Conservation (phyloP, 345 rosid species). For the Noccaea bulbosa region DNA sequence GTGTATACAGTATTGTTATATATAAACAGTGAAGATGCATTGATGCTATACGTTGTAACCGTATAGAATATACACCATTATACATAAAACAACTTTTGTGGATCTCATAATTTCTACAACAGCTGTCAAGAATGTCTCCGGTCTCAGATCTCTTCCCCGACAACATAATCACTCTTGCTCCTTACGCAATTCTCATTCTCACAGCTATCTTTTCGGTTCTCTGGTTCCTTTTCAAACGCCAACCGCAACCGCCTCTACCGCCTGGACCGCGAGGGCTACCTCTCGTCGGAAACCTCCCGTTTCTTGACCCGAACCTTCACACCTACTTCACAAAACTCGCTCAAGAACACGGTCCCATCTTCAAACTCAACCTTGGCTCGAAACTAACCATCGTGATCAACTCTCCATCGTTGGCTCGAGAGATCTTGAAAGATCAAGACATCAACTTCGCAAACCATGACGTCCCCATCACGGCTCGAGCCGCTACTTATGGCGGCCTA, state of each 20-base stretch:
- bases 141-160: slow-evolving; percentile 11
- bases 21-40: background rate
- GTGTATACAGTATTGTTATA: background rate
- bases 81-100: background rate
- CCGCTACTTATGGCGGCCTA: slow-evolving; percentile 41
- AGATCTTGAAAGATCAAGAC: slow-evolving; percentile 54
- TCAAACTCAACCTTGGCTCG: slow-evolving; percentile 48
- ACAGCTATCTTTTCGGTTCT: background rate
- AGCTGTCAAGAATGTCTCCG: slow-evolving; percentile 2
- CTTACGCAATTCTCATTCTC: slow-evolving; percentile 8
- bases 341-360: slow-evolving; percentile 48
- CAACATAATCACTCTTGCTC: background rate
- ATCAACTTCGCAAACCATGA: slow-evolving; percentile 54
- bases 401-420: slow-evolving; percentile 49
- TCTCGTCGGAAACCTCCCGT: slow-evolving; percentile 54
- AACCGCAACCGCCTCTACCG: slow-evolving; percentile 36
- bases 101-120: background rate
- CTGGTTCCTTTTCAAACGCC: slow-evolving; percentile 10
- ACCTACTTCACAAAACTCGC: slow-evolving; percentile 46
- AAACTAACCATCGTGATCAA: slow-evolving; percentile 48
- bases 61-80: background rate
- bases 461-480: slow-evolving; percentile 35
- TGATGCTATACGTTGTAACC: background rate
- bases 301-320: slow-evolving; percentile 54
- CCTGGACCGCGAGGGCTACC: slow-evolving; percentile 62